phyloP scores from a whole-genome alignment of 169 alveolate species.

The Theileria annulata region DNA sequence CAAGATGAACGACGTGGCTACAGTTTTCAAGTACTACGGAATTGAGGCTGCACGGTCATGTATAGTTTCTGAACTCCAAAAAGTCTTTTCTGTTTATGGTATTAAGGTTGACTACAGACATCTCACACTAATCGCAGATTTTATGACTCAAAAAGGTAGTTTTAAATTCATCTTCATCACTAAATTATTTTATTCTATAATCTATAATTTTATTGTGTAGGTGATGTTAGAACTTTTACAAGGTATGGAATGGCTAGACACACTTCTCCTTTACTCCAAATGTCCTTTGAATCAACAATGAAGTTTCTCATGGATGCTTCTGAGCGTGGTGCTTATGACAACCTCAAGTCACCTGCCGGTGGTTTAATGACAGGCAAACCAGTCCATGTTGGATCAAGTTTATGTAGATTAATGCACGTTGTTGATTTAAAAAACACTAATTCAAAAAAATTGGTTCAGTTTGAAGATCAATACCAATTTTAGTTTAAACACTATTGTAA shows the following conservation, averaged over 20 bases:
- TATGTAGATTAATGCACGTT: constrained; percentile 48
- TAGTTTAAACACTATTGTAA: constrained; percentile 7
- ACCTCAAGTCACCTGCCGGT: constrained; percentile 77
- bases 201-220: background rate
- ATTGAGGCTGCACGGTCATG: constrained; percentile 97
- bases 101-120: constrained; percentile 95
- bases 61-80: constrained; percentile 90
- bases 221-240: constrained; percentile 51
- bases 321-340: constrained; percentile 74
- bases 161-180: background rate
- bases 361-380: constrained; percentile 70
- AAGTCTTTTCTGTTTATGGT: constrained; percentile 95
- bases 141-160: constrained; percentile 93
- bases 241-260: constrained; percentile 86
- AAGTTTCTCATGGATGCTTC: constrained; percentile 90
- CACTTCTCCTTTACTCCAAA: constrained; percentile 92
- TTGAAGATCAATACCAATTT: background rate
- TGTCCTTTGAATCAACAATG: constrained; percentile 96
- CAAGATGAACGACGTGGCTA: constrained; percentile 90
- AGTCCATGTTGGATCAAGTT: constrained; percentile 48
- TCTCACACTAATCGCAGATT: constrained; percentile 94
- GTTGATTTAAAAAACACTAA: constrained; percentile 3
- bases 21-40: constrained; percentile 93
- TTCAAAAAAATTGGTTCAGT: background rate
- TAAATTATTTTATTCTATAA: too few relatives aligned